phyloP scores from a whole-genome alignment of 2,329 filamentous ascomycete genomes.

The Sporothrix mexicana region DNA sequence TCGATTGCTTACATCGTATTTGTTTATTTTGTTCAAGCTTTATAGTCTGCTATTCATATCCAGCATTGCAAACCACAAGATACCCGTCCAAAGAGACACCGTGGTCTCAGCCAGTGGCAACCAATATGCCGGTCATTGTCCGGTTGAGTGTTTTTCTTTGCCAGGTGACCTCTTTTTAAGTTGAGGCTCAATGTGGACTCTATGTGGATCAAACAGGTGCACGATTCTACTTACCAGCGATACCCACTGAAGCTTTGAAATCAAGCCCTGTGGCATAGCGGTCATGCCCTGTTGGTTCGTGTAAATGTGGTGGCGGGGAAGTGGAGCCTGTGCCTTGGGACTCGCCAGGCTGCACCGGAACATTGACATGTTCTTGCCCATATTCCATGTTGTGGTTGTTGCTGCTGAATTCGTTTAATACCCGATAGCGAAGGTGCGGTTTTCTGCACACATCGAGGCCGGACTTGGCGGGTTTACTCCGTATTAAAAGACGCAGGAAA shows the following conservation, averaged over 20 bases:
- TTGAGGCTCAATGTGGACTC: conserved; percentile 10
- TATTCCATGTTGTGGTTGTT: neutral
- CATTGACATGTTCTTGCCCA: neutral
- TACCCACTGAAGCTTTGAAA: neutral
- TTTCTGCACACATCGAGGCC: too few species aligned
- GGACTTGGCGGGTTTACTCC: too few species aligned
- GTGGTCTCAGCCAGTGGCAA: conserved; percentile 16
- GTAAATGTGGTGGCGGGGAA: conserved; percentile 21
- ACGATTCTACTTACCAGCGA: neutral
- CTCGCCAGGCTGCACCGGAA: neutral
- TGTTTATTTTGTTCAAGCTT: neutral
- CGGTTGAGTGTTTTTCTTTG: neutral
- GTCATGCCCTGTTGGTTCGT: neutral
- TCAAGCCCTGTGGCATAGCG: too few species aligned
- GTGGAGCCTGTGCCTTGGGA: conserved; percentile 1
- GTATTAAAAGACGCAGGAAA: too few species aligned
- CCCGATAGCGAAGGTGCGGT: neutral
- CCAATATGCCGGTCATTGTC: neutral
- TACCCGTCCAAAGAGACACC: conserved; percentile 1
- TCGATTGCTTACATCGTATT: neutral
- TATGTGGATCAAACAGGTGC: conserved; percentile 14
- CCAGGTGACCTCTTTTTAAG: conserved; percentile 15
- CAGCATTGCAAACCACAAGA: neutral
- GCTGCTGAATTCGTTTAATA: neutral
- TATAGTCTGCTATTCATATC: neutral